Evolutionary conservation across 2,329 filamentous ascomycete genomes (phyloP), one percentile per base, ranked within the genome.

Genomic region (Exophiala sideris): DNA sequence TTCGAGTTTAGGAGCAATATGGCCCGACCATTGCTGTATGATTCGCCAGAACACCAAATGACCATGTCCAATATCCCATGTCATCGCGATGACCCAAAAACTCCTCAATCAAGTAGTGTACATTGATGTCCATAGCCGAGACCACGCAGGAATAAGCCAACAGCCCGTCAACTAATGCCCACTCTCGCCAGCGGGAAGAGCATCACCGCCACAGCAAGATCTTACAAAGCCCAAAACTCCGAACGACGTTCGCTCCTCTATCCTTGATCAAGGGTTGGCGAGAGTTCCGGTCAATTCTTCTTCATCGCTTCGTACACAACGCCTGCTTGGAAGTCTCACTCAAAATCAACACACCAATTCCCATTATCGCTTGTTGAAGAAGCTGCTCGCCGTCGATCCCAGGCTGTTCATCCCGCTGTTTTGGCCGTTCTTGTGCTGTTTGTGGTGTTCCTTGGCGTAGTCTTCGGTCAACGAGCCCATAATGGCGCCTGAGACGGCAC

Each of bases 401-500:
- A 41, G 41, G 50, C 40, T 54, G 42, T 21, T 32, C 21, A 14
- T 21, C 42, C 20, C 20, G 10, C 35, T 57, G 20, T 39, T 41
- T 12, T 44, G 39, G 16, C 18, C n/a, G 18, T 59, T 53, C 33
- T 53, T 50, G 18, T 64, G 52, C 48, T 29, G 24, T 29, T 63
- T 62, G 47, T 65, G 65, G 46, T 70, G 65, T 62, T 70, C 69
- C 60, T 73, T 73, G 49, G 70, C 56, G 16, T 70, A 70, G 51
- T 77, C 75, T 60, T 78, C 72, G 5, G 72, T 67, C 49, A 76
- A 66, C 57, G 70, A 72, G 45, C 75, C 75, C 6, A 73, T 66
- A 57, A 77, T 73, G 32, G 75, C 75, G 39, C 75, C 75, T 54
- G 73, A 75, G 39, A 78, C 68, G 5, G 74, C 70, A 54, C 75